These are phyloP conservation scores for Nitzschia palea DNA, from an alignment of 108 stramenopile genomes.

Conservation along the genomic window DNA sequence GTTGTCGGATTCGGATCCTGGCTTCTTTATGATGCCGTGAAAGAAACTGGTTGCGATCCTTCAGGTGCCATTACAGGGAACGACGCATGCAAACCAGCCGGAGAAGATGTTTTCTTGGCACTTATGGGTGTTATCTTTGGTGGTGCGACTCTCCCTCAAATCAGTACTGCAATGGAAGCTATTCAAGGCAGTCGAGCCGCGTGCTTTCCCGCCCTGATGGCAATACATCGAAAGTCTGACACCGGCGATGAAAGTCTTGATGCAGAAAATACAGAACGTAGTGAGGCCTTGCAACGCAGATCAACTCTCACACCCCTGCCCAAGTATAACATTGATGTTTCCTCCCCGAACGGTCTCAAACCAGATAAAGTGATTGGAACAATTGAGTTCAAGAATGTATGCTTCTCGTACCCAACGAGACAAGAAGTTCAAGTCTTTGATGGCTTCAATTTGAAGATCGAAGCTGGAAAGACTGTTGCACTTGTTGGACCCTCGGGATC, in stretches of 20 bases:
- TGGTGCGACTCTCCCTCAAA: slow-evolving; percentile 44
- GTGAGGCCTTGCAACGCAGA: slow-evolving; percentile 1
- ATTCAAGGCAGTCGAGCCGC: slow-evolving; percentile 42
- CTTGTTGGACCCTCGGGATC: slow-evolving; percentile 63
- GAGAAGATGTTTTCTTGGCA: slow-evolving; percentile 43
- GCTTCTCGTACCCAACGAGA: slow-evolving; percentile 66
- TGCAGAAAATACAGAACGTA: slow-evolving; percentile 1
- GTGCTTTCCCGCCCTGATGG: slow-evolving; percentile 40
- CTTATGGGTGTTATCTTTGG: slow-evolving; percentile 51
- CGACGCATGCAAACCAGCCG: slow-evolving; percentile 35
- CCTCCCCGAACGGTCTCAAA: slow-evolving; percentile 45
- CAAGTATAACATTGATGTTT: slow-evolving; percentile 54
- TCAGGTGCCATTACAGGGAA: slow-evolving; percentile 33
- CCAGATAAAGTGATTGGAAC: slow-evolving; percentile 43
- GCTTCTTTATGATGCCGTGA: slow-evolving; percentile 41
- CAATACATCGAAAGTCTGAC: slow-evolving; percentile 31
- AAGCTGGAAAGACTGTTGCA: slow-evolving; percentile 67
- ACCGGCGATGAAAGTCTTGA: slow-evolving; percentile 12
- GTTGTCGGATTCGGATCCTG: slow-evolving; percentile 40
- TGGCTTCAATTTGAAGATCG: slow-evolving; percentile 55
- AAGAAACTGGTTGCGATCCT: slow-evolving; percentile 52
- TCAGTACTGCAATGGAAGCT: slow-evolving; percentile 40
- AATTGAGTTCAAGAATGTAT: slow-evolving; percentile 46
- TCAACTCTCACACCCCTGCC: slow-evolving; percentile 11
- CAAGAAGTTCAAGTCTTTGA: slow-evolving; percentile 44